A percentile compares a stretch with the other conserved stretches of the same genome.
Evolutionary conservation across 306 rosid genomes (phyloP).

Genomic region (Vicia faba): DNA sequence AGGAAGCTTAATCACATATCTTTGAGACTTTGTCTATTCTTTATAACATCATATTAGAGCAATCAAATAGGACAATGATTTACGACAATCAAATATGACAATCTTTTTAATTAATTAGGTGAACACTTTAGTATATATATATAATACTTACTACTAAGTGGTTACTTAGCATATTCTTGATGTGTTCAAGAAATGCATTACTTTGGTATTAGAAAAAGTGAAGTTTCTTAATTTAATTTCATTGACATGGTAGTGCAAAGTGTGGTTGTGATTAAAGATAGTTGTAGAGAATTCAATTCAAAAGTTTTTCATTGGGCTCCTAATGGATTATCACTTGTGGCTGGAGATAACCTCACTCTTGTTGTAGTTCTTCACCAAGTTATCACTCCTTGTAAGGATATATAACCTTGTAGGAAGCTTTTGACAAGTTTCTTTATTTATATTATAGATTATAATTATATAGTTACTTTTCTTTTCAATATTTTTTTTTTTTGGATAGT

Average conservation of each 20-base stretch:
- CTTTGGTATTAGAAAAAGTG: neutral
- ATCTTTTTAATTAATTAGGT: neutral
- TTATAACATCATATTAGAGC: neutral
- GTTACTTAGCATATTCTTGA: constrained; percentile 36
- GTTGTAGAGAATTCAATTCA: constrained; percentile 50
- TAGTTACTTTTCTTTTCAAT: neutral
- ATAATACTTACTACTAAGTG: neutral
- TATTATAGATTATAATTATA: neutral
- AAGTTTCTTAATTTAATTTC: neutral
- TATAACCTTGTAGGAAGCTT: constrained; percentile 36
- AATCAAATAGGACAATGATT: constrained; percentile 1
- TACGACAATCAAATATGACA: neutral
- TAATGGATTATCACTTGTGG: constrained; percentile 47
- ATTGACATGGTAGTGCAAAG: constrained; percentile 45
- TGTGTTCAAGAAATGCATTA: constrained; percentile 35
- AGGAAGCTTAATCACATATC: constrained; percentile 10
- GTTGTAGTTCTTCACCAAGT: constrained; percentile 66
- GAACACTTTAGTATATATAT: neutral
- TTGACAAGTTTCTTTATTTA: constrained; percentile 38
- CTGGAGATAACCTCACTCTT: constrained; percentile 65
- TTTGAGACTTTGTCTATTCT: neutral
- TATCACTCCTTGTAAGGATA: constrained; percentile 69
- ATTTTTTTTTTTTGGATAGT: constrained; percentile 39
- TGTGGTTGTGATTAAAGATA: constrained; percentile 74
- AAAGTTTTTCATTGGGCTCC: constrained; percentile 52